Conservation (phyloP, 495 filamentous ascomycete genomes). For the Lophium mytilinum region DNA sequence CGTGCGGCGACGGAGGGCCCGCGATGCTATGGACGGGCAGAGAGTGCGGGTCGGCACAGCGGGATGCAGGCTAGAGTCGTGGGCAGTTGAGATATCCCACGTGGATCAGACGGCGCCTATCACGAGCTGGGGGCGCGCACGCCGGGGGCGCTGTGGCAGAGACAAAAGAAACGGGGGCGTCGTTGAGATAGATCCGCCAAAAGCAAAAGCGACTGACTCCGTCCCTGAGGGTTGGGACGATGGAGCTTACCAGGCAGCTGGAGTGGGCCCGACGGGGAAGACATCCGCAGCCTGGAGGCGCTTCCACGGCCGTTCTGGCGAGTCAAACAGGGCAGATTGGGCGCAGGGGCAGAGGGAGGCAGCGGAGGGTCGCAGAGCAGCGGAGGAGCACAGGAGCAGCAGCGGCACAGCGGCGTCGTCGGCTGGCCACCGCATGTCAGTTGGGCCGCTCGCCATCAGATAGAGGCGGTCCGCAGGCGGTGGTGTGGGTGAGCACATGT, state of each 20-base stretch:
- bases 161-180: constrained; percentile 13
- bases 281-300: constrained; percentile 4
- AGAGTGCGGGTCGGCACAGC: background rate
- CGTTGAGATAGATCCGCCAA: constrained; percentile 13
- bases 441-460: too few species aligned
- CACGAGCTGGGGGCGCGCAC: background rate
- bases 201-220: constrained; percentile 5
- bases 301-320: constrained; percentile 6
- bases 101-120: constrained; percentile 21
- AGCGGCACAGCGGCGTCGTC: too few species aligned
- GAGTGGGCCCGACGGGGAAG: constrained; percentile 9
- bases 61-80: too few species aligned
- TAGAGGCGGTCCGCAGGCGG: too few species aligned
- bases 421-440: too few species aligned
- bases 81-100: constrained; percentile 10
- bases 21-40: background rate
- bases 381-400: background rate
- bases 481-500: too few species aligned
- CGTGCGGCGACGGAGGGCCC: background rate
- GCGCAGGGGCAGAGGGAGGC: background rate
- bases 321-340: constrained; percentile 6
- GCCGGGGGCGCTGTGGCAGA: background rate
- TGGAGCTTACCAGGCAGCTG: background rate
- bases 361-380: background rate
- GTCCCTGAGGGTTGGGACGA: background rate